Evolutionary conservation across 345 rosid species (phyloP).

Genomic region (Cardamine occulta): DNA sequence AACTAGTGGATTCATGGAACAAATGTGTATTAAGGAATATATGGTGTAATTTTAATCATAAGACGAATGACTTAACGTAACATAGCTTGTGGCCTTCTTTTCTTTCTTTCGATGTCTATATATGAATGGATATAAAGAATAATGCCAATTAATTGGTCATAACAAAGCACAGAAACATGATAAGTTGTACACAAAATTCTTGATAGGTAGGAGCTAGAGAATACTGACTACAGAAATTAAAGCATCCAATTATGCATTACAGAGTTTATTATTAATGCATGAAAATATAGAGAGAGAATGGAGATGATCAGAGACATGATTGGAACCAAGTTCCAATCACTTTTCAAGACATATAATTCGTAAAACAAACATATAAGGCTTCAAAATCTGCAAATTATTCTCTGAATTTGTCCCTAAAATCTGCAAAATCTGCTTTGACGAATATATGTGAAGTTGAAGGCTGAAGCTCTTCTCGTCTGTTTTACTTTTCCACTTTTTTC

Average conservation of each 20-base stretch:
- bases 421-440: conserved; percentile 46
- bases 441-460: conserved; percentile 44
- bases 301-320: conserved; percentile 35
- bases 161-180: conserved; percentile 38
- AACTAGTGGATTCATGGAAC: conserved; percentile 33
- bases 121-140: conserved; percentile 41
- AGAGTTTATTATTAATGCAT: conserved; percentile 19
- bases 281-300: conserved; percentile 29
- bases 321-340: conserved; percentile 49
- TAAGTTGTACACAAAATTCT: conserved; percentile 39
- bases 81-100: conserved; percentile 39
- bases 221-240: conserved; percentile 26
- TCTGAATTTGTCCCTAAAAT: conserved; percentile 37
- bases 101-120: conserved; percentile 28
- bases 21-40: conserved; percentile 45
- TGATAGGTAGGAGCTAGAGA: conserved; percentile 41
- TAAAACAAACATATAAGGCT: conserved; percentile 40
- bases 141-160: conserved; percentile 37
- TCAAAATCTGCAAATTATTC: conserved; percentile 40
- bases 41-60: conserved; percentile 44
- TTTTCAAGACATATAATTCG: conserved; percentile 48
- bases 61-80: conserved; percentile 46
- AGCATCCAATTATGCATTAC: conserved; percentile 32
- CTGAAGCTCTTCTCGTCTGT: conserved; percentile 35
- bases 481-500: conserved; percentile 13